Evolutionary conservation across 1,284 basidiomycete genomes (phyloP).

Genomic region (Malassezia globosa): DNA sequence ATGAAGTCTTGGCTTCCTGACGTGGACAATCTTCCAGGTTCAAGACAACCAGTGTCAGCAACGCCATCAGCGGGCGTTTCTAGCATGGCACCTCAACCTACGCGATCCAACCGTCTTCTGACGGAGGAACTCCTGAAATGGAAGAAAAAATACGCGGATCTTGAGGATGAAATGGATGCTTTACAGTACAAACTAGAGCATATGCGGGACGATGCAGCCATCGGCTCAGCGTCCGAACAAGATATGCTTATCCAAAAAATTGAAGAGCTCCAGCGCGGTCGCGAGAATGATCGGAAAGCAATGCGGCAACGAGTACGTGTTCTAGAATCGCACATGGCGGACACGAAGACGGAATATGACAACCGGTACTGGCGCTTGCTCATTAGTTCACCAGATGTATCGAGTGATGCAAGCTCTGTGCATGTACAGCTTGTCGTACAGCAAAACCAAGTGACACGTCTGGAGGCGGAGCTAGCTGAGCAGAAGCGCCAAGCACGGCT

Average conservation of each 20-base stretch:
- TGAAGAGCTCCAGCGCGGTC: conserved; percentile 3
- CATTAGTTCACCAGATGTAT: conserved; percentile 6
- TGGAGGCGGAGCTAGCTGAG: conserved; percentile 6
- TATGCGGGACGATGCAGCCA: not conserved
- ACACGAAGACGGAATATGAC: conserved; percentile 16
- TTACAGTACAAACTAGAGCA: not conserved
- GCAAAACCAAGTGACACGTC: conserved; percentile 10
- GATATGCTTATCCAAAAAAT: conserved; percentile 1
- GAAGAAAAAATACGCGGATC: conserved; percentile 9
- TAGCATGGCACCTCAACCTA: no score
- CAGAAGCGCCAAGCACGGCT: not conserved
- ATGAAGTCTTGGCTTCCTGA: no score
- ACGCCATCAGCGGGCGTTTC: no score
- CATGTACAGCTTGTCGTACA: conserved; percentile 13
- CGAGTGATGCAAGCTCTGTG: conserved; percentile 1
- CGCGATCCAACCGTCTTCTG: conserved; percentile 16
- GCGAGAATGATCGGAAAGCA: conserved; percentile 10
- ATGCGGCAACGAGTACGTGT: conserved; percentile 18
- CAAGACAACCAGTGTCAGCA: no score
- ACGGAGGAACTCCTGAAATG: conserved; percentile 16
- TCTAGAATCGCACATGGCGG: conserved; percentile 17
- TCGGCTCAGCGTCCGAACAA: conserved; percentile 2
- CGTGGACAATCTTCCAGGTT: no score
- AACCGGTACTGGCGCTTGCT: conserved; percentile 15
- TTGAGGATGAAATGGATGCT: conserved; percentile 11